Base-by-base conservation (phyloP, 2,329 filamentous ascomycete species). In the Lasiodiplodia gonubiensis region DNA sequence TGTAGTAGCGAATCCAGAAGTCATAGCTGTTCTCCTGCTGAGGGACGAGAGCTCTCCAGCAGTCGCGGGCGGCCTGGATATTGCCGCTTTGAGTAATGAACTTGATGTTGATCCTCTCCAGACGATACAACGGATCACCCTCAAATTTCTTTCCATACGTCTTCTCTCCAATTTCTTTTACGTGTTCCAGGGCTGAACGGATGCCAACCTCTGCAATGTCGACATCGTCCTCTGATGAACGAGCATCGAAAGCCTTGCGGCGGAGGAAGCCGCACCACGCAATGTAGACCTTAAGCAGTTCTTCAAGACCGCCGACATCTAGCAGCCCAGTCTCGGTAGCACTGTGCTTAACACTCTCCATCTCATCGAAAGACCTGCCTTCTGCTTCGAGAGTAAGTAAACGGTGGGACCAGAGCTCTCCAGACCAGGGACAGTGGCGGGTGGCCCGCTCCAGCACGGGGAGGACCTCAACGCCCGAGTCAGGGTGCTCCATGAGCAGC, bases 191-290 rank as follows among this genome's bases (percentile, higher is more conserved):
- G 0, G 94, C 93, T 8, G 92, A 92, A 37, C 89, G 87, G 68
- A 99, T 89, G 12, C 93, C 94, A 51, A 97, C 91, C 75, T 98
- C 93, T 8, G 94, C 94, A 57, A 97, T 88, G 75, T 97, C 94
- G 37, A 91, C 85, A 65, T 94, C 81, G 64, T 85, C 92, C 75
- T 97, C 94, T 1, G 87, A 88, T 1, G 91, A 88, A 68, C 88
- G 88, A 1, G 88, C 85, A 67, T 89, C 84, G 82, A 97, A 93
- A 21, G 94, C 93, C 59, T 90, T 90, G 27, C 95, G 90, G 71
- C 94, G 93, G 23, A 99, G 85, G 72, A 94, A 98, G 60, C 93
- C 93, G 75, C 94, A 97, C 95, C 95, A 99, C 0, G 94, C 91
- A 64, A 92, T 89, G 74, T 97, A 93, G 74, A 98, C 92, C 73